phyloP scores from a whole-genome alignment of 23 red algal genomes.

The Pyropia yezoensis region DNA sequence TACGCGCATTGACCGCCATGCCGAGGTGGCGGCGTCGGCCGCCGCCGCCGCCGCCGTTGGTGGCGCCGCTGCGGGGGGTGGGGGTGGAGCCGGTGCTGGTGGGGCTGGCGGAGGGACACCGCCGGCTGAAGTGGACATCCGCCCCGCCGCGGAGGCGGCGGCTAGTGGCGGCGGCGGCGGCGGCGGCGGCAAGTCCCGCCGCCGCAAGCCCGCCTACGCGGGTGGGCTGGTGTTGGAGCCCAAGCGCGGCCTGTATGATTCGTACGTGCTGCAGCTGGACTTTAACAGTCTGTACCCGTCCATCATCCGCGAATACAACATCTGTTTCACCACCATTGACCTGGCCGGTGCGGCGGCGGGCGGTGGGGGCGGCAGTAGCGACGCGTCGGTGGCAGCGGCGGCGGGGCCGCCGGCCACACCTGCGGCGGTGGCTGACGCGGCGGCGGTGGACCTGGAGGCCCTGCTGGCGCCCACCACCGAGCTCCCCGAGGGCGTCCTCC shows the following conservation, averaged over 20 bases:
- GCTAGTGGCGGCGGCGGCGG: not conserved
- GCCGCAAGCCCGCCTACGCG: constrained; percentile 83
- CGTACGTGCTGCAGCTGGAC: constrained; percentile 86
- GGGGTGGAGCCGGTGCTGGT: not conserved
- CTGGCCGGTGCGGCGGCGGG: constrained; percentile 1
- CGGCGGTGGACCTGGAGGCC: not conserved
- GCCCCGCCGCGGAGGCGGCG: not conserved
- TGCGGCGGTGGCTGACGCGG: too few relatives aligned
- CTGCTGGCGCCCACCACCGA: constrained; percentile 3
- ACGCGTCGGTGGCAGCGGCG: too few relatives aligned
- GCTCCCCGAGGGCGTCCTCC: constrained; percentile 56
- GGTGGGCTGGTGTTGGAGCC: constrained; percentile 95
- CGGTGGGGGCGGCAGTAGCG: not conserved
- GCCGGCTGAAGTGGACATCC: not conserved
- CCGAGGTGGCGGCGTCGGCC: constrained; percentile 9
- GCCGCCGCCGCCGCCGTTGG: not conserved
- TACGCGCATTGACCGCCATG: not conserved
- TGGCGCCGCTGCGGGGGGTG: not conserved
- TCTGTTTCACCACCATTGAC: constrained; percentile 87
- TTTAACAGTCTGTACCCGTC: constrained; percentile 99
- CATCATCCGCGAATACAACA: constrained; percentile 99
- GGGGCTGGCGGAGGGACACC: not conserved
- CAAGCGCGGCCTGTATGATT: constrained; percentile 81
- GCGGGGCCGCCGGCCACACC: too few relatives aligned
- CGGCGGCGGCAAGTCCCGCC: constrained; percentile 10